These are phyloP conservation scores for Aspergillus proliferans DNA, from an alignment of 2,329 filamentous ascomycete species.

Conservation along the genomic window DNA sequence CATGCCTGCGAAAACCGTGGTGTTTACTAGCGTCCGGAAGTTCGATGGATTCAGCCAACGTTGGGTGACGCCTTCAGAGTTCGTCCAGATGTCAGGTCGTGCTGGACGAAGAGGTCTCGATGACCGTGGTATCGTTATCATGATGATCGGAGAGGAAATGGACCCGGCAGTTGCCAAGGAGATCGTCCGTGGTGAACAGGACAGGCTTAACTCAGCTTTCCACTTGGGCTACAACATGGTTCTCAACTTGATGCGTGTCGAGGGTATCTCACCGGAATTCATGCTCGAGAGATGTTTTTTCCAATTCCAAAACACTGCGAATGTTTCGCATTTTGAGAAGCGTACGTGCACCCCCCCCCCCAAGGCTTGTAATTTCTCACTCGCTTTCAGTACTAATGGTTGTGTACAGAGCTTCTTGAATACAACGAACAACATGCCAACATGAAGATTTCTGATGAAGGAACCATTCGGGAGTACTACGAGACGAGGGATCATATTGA, in stretches of 20 bases:
- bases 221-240: conserved; percentile 99
- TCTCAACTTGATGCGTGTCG: conserved; percentile 90
- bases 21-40: conserved; percentile 96
- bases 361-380: too few relatives aligned
- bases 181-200: conserved; percentile 93
- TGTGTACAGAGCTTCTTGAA: conserved; percentile 59
- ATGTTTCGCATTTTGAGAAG: conserved; percentile 75
- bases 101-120: conserved; percentile 95
- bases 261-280: conserved; percentile 96
- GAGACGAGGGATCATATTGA: conserved; percentile 79
- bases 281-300: conserved; percentile 99
- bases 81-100: conserved; percentile 97
- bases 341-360: conserved; percentile 23
- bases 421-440: conserved; percentile 68
- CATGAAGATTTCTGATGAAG: conserved; percentile 77
- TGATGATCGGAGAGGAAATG: conserved; percentile 98
- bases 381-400: too few relatives aligned
- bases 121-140: conserved; percentile 96
- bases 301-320: conserved; percentile 94
- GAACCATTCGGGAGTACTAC: conserved; percentile 89
- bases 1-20: conserved; percentile 98
- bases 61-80: conserved; percentile 89
- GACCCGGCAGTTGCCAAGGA: conserved; percentile 89
- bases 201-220: conserved; percentile 95
- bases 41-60: conserved; percentile 78